A percentile compares a stretch with the other conserved stretches of the same genome.
Evolutionary conservation across 2,329 filamentous ascomycete genomes (phyloP).

Genomic region (Colletotrichum sp.): DNA sequence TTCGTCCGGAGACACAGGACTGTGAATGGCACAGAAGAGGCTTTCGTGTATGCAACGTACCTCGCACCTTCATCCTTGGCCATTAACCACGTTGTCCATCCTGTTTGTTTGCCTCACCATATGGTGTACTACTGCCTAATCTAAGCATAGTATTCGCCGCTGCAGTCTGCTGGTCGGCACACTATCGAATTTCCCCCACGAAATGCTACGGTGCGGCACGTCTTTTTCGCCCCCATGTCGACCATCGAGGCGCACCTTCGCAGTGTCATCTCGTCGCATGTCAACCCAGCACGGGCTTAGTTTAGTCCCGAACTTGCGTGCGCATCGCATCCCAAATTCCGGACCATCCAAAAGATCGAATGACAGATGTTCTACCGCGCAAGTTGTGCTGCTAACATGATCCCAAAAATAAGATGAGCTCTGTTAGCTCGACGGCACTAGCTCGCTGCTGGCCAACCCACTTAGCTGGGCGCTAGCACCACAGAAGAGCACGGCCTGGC

Average conservation of each 20-base stretch:
- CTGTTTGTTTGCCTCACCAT: not conserved
- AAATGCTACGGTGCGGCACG: slow-evolving; percentile 9
- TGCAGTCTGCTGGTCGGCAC: not conserved
- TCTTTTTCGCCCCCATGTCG: not conserved
- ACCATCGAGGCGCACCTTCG: not conserved
- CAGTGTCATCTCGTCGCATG: not conserved
- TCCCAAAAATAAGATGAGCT: slow-evolving; percentile 4
- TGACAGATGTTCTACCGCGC: slow-evolving; percentile 1
- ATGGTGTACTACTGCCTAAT: not conserved
- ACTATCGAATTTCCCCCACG: slow-evolving; percentile 14
- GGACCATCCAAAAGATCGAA: not conserved
- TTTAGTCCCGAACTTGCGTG: not conserved
- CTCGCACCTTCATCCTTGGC: not conserved
- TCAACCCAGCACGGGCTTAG: not conserved
- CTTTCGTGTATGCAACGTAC: slow-evolving; percentile 19
- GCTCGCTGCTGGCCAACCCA: not conserved
- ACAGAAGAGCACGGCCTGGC: not conserved
- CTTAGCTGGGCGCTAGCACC: not conserved
- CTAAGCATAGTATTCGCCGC: not conserved
- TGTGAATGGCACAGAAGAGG: not conserved
- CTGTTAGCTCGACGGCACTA: not conserved
- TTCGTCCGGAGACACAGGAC: not conserved
- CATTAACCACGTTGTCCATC: not conserved
- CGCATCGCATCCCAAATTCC: not conserved
- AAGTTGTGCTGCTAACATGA: not conserved